Evolutionary conservation across 2,329 filamentous ascomycete species (phyloP).

Genomic region (Ophiostoma novo-ulmi): DNA sequence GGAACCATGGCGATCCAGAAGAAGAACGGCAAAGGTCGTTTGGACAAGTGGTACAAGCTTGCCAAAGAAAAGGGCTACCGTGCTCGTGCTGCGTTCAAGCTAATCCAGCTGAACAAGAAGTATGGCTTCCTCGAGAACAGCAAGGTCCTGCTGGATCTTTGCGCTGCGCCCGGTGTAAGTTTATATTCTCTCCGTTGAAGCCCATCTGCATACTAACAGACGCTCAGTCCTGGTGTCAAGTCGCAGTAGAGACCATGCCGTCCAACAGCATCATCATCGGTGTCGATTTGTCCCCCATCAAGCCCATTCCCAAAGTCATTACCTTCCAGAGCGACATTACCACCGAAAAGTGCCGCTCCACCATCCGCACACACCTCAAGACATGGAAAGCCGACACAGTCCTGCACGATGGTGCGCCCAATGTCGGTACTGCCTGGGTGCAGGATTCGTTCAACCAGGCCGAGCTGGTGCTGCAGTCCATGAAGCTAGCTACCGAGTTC

Average conservation of each 20-base stretch:
- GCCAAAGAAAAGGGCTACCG: slow-evolving; percentile 98
- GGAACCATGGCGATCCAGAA: slow-evolving; percentile 59
- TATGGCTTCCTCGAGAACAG: slow-evolving; percentile 97
- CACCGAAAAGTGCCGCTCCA: slow-evolving; percentile 89
- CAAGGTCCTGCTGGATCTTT: slow-evolving; percentile 94
- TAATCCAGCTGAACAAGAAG: slow-evolving; percentile 98
- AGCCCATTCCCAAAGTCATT: slow-evolving; percentile 88
- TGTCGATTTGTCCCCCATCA: slow-evolving; percentile 92
- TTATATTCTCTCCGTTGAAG: not conserved
- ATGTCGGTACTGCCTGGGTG: slow-evolving; percentile 95
- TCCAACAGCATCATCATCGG: slow-evolving; percentile 83
- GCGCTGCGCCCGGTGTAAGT: slow-evolving; percentile 85
- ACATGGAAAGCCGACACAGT: slow-evolving; percentile 95
- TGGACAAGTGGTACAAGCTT: slow-evolving; percentile 98
- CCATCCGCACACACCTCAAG: slow-evolving; percentile 83
- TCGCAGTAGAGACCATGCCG: slow-evolving; percentile 93
- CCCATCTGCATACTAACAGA: slow-evolving; percentile 25
- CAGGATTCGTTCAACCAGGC: slow-evolving; percentile 98
- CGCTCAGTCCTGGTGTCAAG: slow-evolving; percentile 82
- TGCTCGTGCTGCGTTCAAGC: slow-evolving; percentile 92
- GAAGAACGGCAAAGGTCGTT: slow-evolving; percentile 96
- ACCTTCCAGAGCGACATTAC: slow-evolving; percentile 98
- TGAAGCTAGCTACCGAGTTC: slow-evolving; percentile 94
- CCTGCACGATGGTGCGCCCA: slow-evolving; percentile 93
- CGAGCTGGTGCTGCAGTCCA: slow-evolving; percentile 79